Evolutionary conservation across 2,329 filamentous ascomycete genomes (phyloP), one percentile per base, ranked within the genome.

Genomic region (Teratosphaeria zuluensis): DNA sequence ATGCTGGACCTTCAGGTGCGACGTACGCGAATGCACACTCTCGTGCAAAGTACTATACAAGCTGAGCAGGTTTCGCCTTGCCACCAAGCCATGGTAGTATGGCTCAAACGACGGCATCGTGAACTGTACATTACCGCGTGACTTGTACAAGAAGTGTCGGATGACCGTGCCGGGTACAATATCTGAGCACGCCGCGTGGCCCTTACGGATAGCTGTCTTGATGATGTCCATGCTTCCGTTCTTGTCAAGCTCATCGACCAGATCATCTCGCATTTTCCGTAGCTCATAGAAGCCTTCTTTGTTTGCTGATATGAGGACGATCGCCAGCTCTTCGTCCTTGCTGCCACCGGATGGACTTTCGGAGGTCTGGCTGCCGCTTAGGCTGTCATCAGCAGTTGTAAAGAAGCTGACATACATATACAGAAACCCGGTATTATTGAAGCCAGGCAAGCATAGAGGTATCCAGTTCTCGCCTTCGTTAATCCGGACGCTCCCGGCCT

Each of bases 351-450:
- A 58, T 14, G 74, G 73, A 5, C 74, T 69, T 59, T 76, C 73
- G 4, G 52, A 53, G 19, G 42, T 48, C 24, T 59, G 56, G 6
- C 48, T 12, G 32, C 12, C 8, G 54, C 19, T 19, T 35, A 38
- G 5, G 48, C 35, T 28, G 54, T 57, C 51, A n/a, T 54, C 38
- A 77, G 28, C 79, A 73, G 51, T 79, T 65, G 90, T 85, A 62
- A 99, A 83, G 72, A 97, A 99, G 77, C 90, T 96, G 70, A 99
- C 94, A 70, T 97, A 99, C 91, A 99, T 97, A 77, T 99, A 96
- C 1, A 99, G 81, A 70, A 95, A 99, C 30, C 94, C 95, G 56
- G 86, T 89, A 72, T 90, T 97, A 76, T 99, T 99, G 77, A 99
- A 99, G 4, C 92, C 92, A 0, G 94, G 95, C 2, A 99, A 81